These are phyloP conservation scores for Inonotus obliquus DNA, from an alignment of 1,284 basidiomycete genomes.

Conservation along the genomic window DNA sequence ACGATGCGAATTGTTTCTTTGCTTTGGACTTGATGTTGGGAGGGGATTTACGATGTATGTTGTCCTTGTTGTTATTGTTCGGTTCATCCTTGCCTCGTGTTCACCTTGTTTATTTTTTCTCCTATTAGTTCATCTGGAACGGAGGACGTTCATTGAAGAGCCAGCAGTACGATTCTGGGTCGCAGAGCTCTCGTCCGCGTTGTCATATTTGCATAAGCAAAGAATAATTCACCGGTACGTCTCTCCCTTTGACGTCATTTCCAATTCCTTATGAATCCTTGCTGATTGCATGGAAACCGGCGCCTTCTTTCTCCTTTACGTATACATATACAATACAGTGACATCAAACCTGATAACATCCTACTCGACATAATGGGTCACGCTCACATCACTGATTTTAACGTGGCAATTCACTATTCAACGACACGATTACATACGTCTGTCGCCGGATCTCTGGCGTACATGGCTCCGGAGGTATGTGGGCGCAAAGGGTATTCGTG, in stretches of 20 bases:
- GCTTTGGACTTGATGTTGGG: slow-evolving; percentile 96
- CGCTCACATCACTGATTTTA: slow-evolving; percentile 97
- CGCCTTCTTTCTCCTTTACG: slow-evolving; percentile 35
- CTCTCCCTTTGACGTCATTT: slow-evolving; percentile 23
- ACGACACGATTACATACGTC: slow-evolving; percentile 82
- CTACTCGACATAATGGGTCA: slow-evolving; percentile 90
- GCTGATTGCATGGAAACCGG: slow-evolving; percentile 21
- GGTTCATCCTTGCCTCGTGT: slow-evolving; percentile 30
- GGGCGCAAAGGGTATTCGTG: slow-evolving; percentile 77
- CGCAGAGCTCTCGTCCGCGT: slow-evolving; percentile 80
- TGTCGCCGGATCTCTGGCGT: slow-evolving; percentile 96
- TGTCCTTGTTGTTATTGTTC: slow-evolving; percentile 27
- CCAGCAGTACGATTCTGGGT: slow-evolving; percentile 85
- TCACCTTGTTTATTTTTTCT: slow-evolving; percentile 13
- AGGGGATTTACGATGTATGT: slow-evolving; percentile 86
- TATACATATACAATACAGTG: no score
- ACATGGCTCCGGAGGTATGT: slow-evolving; percentile 96
- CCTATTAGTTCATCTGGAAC: slow-evolving; percentile 79
- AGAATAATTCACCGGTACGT: slow-evolving; percentile 90
- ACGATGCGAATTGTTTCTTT: slow-evolving; percentile 98
- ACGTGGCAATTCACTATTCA: slow-evolving; percentile 96
- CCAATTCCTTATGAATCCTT: neutral
- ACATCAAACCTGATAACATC: slow-evolving; percentile 97
- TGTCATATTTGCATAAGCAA: slow-evolving; percentile 88
- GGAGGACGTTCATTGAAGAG: slow-evolving; percentile 74